Base-by-base conservation (phyloP, 2,329 filamentous ascomycete genomes). In the Sarocladium brachiariae region DNA sequence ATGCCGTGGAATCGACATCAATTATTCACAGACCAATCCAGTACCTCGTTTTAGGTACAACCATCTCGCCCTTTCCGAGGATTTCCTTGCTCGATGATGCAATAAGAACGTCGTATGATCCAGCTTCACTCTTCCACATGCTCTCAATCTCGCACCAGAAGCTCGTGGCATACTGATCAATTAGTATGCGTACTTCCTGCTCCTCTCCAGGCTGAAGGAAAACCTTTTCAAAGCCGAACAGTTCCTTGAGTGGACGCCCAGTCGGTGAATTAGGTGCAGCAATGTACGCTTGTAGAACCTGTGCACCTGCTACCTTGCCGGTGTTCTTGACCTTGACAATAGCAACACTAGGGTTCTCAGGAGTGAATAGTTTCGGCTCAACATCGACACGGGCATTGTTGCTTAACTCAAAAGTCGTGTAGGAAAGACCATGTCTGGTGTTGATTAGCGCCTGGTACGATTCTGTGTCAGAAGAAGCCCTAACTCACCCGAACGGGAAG, bases 401-500 rank as follows among this genome's bases (percentile, higher is more conserved):
- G 31, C 46, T 37, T 57, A 86, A 83, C 37, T 73, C 70, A 60
- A 88, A 88, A 0, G 68, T 76, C 0, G 84, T 86, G 63, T 88
- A 89, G 0, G 82, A 84, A 2, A 88, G 71, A 2, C 85, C 85
- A 59, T 86, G 82, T 3, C 46, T 49, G 31, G 31, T 7, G 13
- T 37, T 37, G n/a, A 14, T 33, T 39, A 39, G 35, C 18, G 21
- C 11, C 4, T 45, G 41, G 8, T 14, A 19, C 8, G 6, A 10
- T 4, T 45, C 21, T 6, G 25, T 14, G 6, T n/a, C 11, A 43
- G 25, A 19, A 19, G 18, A 23, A 4, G 10, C 7, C 4, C 4
- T 24, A 37, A 49, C 46, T 35, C 13, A 49, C 0, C 84, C 84
- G 57, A 88, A 88, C 37, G 81, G 74, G 64, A 87, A 87, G 0